Percentiles rank a stretch among this genome's conserved stretches.
These are phyloP conservation scores for Protomyces pachydermus DNA, from an alignment of 1,139 yeast species.

Conservation along the genomic window DNA sequence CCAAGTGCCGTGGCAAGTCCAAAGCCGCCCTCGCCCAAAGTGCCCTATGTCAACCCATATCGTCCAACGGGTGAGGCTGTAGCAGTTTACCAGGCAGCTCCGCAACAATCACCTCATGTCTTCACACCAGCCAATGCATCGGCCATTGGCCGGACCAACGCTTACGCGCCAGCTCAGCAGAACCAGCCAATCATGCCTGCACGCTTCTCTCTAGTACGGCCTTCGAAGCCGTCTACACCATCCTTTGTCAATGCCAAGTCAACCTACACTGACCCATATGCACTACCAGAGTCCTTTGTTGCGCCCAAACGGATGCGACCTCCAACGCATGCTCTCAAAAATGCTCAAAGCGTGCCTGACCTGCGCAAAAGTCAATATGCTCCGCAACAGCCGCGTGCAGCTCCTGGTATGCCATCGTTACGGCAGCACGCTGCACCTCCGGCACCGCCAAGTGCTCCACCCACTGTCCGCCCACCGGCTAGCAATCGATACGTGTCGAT, in stretches of 20 bases:
- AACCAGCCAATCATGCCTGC: not conserved
- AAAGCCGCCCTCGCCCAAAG: not conserved
- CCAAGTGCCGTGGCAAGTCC: not conserved
- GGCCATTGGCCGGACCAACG: not conserved
- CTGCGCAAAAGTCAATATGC: not conserved
- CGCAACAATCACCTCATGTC: not conserved
- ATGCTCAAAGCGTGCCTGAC: slow-evolving; percentile 17
- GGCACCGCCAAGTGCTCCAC: not conserved
- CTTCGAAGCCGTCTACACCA: slow-evolving; percentile 1
- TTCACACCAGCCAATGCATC: slow-evolving; percentile 9
- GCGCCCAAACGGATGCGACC: slow-evolving; percentile 14
- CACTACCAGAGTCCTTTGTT: slow-evolving; percentile 14
- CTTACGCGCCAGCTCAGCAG: slow-evolving; percentile 3
- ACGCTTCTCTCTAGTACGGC: not conserved
- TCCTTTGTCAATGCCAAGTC: slow-evolving; percentile 17
- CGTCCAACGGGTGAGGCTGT: not conserved
- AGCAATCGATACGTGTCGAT: not conserved
- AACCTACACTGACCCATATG: slow-evolving; percentile 18
- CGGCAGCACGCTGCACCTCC: not conserved
- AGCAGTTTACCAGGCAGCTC: not conserved
- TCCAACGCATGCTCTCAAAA: not conserved
- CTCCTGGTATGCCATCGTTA: not conserved
- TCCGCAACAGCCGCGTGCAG: not conserved
- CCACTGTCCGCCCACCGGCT: not conserved
- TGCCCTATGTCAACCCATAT: not conserved